Conservation (phyloP, 169 alveolate species). For the Cryptosporidium felis region DNA sequence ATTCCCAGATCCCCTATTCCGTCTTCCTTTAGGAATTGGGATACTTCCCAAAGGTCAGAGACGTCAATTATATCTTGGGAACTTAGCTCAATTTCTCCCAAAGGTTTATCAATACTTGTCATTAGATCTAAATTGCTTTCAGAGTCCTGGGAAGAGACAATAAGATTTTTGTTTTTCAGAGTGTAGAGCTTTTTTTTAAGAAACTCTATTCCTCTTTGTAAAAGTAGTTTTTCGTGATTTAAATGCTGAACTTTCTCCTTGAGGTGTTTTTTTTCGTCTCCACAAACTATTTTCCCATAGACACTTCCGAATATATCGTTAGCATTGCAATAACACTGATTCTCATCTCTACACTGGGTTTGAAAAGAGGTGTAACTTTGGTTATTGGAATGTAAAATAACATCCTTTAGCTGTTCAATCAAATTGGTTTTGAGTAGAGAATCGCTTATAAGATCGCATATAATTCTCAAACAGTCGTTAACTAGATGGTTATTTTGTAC, state of each 20-base stretch:
- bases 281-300: constrained; percentile 51
- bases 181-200: constrained; percentile 37
- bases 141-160: constrained; percentile 3
- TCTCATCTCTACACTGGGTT: neutral
- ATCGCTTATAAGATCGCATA: constrained; percentile 52
- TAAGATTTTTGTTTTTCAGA: constrained; percentile 14
- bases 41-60: constrained; percentile 51
- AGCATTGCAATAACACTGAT: constrained; percentile 30
- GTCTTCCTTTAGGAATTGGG: constrained; percentile 34
- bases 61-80: constrained; percentile 19
- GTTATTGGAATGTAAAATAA: neutral
- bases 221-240: constrained; percentile 20
- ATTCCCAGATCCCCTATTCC: constrained; percentile 30
- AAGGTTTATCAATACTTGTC: constrained; percentile 16
- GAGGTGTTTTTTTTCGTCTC: constrained; percentile 35
- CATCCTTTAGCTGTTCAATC: constrained; percentile 58
- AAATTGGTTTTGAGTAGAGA: constrained; percentile 19
- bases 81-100: neutral
- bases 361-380: neutral
- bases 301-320: constrained; percentile 48
- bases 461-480: constrained; percentile 39
- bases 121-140: constrained; percentile 28
- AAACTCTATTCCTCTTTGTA: constrained; percentile 47
- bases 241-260: constrained; percentile 36
- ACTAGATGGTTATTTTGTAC: constrained; percentile 57